Conservation (phyloP, 257 asterid species). For the Verbascum thapsus region DNA sequence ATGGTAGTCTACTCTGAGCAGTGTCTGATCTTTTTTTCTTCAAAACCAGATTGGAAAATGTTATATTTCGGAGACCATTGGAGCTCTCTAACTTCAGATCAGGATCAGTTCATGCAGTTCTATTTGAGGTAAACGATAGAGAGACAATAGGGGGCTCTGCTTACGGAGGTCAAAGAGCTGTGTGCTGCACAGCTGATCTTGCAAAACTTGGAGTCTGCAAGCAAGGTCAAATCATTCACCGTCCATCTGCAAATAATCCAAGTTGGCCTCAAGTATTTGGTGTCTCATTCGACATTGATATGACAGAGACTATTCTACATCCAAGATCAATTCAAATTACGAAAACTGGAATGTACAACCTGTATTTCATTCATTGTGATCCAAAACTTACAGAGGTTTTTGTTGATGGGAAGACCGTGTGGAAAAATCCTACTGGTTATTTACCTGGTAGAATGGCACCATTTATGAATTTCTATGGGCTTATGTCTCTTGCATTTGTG, state of each 20-base stretch:
- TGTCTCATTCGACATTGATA: conserved; percentile 47
- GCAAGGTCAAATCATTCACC: conserved; percentile 62
- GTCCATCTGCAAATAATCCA: conserved; percentile 53
- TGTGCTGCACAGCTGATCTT: conserved; percentile 71
- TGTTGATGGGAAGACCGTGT: conserved; percentile 62
- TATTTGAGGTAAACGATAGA: conserved; percentile 73
- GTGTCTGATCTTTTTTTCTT: conserved; percentile 28
- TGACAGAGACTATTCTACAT: conserved; percentile 43
- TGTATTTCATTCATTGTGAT: conserved; percentile 68
- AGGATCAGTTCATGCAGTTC: conserved; percentile 48
- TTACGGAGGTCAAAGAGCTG: conserved; percentile 75
- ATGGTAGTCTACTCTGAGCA: neutral
- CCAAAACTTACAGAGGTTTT: conserved; percentile 50
- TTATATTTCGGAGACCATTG: conserved; percentile 51
- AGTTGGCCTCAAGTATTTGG: conserved; percentile 71
- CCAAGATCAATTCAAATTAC: conserved; percentile 53
- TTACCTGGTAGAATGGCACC: conserved; percentile 83
- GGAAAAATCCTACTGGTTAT: conserved; percentile 72
- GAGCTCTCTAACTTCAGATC: conserved; percentile 59
- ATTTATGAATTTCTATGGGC: conserved; percentile 56
- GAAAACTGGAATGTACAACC: conserved; percentile 64
- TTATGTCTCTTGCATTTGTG: conserved; percentile 61
- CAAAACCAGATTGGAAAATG: conserved; percentile 54
- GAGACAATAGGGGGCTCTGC: conserved; percentile 77
- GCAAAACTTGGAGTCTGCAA: conserved; percentile 78